Conservation (phyloP, 495 filamentous ascomycete species). For the Ascodesmis nigricans region DNA sequence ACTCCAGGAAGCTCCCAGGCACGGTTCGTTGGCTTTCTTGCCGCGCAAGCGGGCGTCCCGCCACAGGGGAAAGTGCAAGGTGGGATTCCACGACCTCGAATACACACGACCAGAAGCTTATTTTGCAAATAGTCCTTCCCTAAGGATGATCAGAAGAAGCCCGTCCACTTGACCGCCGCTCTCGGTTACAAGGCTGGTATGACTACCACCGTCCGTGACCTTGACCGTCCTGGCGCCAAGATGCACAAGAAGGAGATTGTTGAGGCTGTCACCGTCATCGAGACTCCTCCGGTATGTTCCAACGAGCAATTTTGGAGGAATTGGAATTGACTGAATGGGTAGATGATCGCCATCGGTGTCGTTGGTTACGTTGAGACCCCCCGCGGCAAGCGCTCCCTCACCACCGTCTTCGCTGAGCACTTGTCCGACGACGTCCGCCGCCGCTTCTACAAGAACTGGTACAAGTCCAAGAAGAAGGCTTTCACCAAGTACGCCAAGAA, state of each 20-base stretch:
- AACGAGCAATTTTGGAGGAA: constrained; percentile 1
- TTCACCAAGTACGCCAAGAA: constrained; percentile 99
- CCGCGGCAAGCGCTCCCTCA: constrained; percentile 96
- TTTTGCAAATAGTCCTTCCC: constrained; percentile 41
- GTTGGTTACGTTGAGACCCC: constrained; percentile 99
- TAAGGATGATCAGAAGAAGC: constrained; percentile 99
- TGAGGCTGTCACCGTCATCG: constrained; percentile 96
- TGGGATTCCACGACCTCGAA: constrained; percentile 32
- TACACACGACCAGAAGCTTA: constrained; percentile 10
- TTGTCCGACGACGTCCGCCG: constrained; percentile 94
- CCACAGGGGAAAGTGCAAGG: constrained; percentile 97
- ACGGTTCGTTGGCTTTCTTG: constrained; percentile 93
- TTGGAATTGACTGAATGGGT: constrained; percentile 20
- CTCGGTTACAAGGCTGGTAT: constrained; percentile 99
- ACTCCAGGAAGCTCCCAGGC: constrained; percentile 57
- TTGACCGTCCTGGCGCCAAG: constrained; percentile 98
- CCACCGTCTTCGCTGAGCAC: constrained; percentile 99
- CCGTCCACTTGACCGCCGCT: constrained; percentile 91
- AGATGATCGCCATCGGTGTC: constrained; percentile 98
- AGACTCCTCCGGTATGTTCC: constrained; percentile 88
- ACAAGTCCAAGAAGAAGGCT: constrained; percentile 99
- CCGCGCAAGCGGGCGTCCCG: constrained; percentile 91
- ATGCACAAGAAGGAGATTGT: constrained; percentile 99
- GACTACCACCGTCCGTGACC: constrained; percentile 98
- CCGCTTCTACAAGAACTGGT: constrained; percentile 99